Base-by-base conservation (phyloP, 768 basidiomycete genomes). In the Calocera viscosa region DNA sequence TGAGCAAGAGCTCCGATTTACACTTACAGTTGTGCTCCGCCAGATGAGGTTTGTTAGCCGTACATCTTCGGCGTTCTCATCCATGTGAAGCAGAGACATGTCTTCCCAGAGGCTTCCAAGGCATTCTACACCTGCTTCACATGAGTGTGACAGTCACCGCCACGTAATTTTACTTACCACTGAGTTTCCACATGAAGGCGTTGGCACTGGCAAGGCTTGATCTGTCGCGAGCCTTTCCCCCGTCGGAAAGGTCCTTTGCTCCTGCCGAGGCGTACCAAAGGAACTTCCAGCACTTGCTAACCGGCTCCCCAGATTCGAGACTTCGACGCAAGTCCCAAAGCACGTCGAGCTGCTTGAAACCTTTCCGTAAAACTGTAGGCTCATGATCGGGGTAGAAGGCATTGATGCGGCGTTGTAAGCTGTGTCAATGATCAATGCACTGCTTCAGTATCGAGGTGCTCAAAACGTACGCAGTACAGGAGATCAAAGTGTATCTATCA, bases 311-410 rank as follows among this genome's bases (percentile, higher is more conserved):
- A 16, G 53, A 60, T 60, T 60, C 53, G 11, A 60, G 53, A 19
- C 26, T 28, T 28, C 53, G 53, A 2, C 53, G 53, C 10, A 60
- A 22, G 22, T 60, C 53, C 53, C 53, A 60, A 2, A 60, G 30
- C 8, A 60, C 53, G 19, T 60, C 53, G 10, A 60, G 53, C 19
- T 60, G 53, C 19, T 32, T 60, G 30, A 60, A 60, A 10, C 53
- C 53, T 32, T 60, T 60, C 53, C 53, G 11, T 10, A 60, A 19
- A 2, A 22, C 14, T 2, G 53, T 60, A 26, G 53, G 53, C 30
- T 60, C 53, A 60, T 60, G 53, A 32, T 60, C 53, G 30, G 53
- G 53, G 22, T 60, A 60, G 30, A 60, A 60, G 26, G 53, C 24
- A 22, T 60, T 60, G 30, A 60, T 60, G 24, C 53, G 53, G 10